These are phyloP conservation scores for Pachysandra terminalis DNA, from an alignment of 164 flowering plant species.

Conservation along the genomic window DNA sequence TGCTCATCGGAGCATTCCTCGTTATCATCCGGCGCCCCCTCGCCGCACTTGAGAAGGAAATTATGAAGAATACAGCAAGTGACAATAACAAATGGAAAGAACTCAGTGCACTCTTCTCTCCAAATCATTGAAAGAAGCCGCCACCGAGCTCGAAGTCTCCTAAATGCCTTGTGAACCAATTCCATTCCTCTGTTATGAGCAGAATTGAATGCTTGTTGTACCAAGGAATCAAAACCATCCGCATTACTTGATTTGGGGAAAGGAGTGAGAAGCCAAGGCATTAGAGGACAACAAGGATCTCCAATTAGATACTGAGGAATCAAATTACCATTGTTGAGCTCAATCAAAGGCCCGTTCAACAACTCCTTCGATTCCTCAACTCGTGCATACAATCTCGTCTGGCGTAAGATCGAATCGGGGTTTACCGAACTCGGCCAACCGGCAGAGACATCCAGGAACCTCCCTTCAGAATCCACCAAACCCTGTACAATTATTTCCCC, in stretches of 20 bases:
- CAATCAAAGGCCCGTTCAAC: conserved; percentile 39
- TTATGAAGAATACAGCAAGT: conserved; percentile 71
- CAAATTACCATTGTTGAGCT: conserved; percentile 35
- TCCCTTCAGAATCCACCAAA: conserved; percentile 77
- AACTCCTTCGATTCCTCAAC: conserved; percentile 51
- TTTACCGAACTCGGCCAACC: conserved; percentile 66
- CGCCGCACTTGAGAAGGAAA: conserved; percentile 57
- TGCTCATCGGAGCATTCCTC: conserved; percentile 17
- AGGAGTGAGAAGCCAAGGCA: conserved; percentile 78
- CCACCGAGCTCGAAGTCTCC: conserved; percentile 50
- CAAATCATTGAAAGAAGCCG: conserved; percentile 48
- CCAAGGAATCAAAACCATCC: conserved; percentile 21
- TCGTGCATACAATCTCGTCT: conserved; percentile 42
- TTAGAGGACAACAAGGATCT: conserved; percentile 61
- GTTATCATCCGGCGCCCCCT: conserved; percentile 32
- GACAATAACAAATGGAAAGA: conserved; percentile 55
- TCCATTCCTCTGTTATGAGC: conserved; percentile 48
- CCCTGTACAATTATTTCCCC: conserved; percentile 62
- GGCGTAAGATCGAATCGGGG: conserved; percentile 41
- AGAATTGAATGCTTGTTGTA: conserved; percentile 42
- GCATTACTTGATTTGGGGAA: conserved; percentile 22
- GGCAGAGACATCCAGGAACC: conserved; percentile 79
- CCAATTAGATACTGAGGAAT: conserved; percentile 67
- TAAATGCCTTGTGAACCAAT: conserved; percentile 45
- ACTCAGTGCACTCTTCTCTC: conserved; percentile 53